phyloP scores from a whole-genome alignment of 192 early-diverging fungal genomes.

The Umbelopsis ramanniana region DNA sequence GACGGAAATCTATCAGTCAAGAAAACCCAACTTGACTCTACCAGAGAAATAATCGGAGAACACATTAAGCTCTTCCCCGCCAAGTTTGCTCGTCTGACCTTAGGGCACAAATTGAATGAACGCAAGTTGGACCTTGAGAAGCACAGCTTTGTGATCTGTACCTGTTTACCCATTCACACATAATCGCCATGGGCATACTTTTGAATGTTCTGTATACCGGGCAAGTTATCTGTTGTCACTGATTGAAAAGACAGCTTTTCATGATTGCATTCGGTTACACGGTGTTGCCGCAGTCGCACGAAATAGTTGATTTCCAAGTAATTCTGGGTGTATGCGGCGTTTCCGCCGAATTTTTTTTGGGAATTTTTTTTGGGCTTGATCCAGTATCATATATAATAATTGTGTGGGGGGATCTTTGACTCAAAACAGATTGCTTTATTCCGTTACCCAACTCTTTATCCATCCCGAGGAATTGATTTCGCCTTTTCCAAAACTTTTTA shows the following conservation, averaged over 20 bases:
- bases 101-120: too few species aligned
- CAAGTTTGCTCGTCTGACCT: too few species aligned
- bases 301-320: neutral
- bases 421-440: neutral
- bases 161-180: too few species aligned
- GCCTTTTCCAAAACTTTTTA: too few species aligned
- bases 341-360: slow-evolving; percentile 13
- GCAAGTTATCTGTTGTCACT: neutral
- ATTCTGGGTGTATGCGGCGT: neutral
- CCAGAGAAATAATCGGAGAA: neutral
- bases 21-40: neutral
- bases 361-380: too few species aligned
- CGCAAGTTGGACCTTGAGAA: too few species aligned
- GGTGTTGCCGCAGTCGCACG: neutral
- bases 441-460: neutral
- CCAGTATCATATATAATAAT: too few species aligned
- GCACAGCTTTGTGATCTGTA: too few species aligned
- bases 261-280: neutral
- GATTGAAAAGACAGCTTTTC: neutral
- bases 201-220: neutral
- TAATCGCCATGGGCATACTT: neutral
- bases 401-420: neutral
- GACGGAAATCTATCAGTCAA: neutral
- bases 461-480: neutral
- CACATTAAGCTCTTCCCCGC: too few species aligned